Base-by-base conservation (phyloP, 1,284 basidiomycete genomes). In the Inonotus hispidus region DNA sequence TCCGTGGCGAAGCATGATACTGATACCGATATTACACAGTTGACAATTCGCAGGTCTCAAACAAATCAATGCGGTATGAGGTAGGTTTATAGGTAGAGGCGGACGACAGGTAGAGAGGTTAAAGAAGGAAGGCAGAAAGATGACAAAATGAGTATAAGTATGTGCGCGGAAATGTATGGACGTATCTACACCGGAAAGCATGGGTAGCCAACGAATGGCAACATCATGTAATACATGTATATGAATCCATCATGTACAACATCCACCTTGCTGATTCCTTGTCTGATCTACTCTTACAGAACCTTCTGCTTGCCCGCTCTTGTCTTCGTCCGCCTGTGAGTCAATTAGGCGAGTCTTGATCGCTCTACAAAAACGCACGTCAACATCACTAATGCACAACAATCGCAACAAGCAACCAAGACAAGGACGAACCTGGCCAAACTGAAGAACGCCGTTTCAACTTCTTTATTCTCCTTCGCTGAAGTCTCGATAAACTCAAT, bases 361-460 rank as follows among this genome's bases (percentile, higher is more conserved):
- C 74, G 95, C 93, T 73, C 95, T 96, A 72, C 46, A 43, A 58
- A 46, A n/a, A 57, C 8, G 53, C 32, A 32, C 3, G 32, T 32
- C 32, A 32, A 8, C 8, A 32, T 32, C 32, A 32, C 4, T 32
- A 4, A 3, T 4, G 8, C 32, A 32, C 32, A 32, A 8, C 54
- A 29, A 58, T 58, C 52, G 46, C 32, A 25, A 19, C 4, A 23
- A 21, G n/a, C n/a, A 50, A 46, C 43, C 32, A 53, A 39, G 23
- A 49, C 53, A 13, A 14, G 29, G 56, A 75, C 88, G 66, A 62
- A 95, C 94, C 95, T 84, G 39, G 97, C 96, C 61, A 99, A 82
- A 13, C 91, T 92, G 76, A 99, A 98, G 83, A 99, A 99, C 2
- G 97, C 96, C 70, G 98, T 95, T 77, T 99, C 97, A 21, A 99